A percentile compares a stretch with the other conserved stretches of the same genome.
Conservation (phyloP, 176 grass and related monocot species). For the Chloris gayana region DNA sequence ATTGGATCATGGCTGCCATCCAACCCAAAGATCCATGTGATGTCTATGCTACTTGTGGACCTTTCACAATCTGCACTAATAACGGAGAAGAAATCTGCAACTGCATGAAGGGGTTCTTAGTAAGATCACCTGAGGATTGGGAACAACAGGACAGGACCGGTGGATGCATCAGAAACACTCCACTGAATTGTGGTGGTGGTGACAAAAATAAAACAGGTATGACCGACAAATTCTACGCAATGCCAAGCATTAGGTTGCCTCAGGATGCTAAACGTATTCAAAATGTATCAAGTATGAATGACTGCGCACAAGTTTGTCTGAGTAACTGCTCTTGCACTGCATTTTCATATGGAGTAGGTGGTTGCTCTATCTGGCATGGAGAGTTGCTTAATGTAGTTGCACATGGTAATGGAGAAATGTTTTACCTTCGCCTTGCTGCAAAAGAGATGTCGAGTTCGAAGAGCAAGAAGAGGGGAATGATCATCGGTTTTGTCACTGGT, state of each 20-base stretch:
- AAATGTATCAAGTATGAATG: neutral
- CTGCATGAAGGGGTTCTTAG: conserved; percentile 55
- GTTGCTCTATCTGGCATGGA: conserved; percentile 58
- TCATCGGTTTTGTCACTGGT: conserved; percentile 11
- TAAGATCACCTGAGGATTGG: conserved; percentile 23
- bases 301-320: conserved; percentile 29
- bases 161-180: conserved; percentile 49
- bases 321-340: conserved; percentile 62
- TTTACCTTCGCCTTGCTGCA: conserved; percentile 65
- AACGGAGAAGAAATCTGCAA: conserved; percentile 9
- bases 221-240: conserved; percentile 13
- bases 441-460: conserved; percentile 35
- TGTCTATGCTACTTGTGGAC: conserved; percentile 54
- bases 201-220: conserved; percentile 6
- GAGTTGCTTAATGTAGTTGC: conserved; percentile 45
- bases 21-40: conserved; percentile 38
- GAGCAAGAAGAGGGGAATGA: conserved; percentile 18
- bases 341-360: conserved; percentile 31
- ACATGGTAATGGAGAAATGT: conserved; percentile 27
- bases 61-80: conserved; percentile 51
- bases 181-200: conserved; percentile 32
- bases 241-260: conserved; percentile 19
- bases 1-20: conserved; percentile 27
- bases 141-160: conserved; percentile 35
- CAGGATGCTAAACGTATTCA: neutral